These are phyloP conservation scores for Sphagnum contortum DNA, from an alignment of 225 moss, liverwort and hornwort genomes.

Conservation along the genomic window DNA sequence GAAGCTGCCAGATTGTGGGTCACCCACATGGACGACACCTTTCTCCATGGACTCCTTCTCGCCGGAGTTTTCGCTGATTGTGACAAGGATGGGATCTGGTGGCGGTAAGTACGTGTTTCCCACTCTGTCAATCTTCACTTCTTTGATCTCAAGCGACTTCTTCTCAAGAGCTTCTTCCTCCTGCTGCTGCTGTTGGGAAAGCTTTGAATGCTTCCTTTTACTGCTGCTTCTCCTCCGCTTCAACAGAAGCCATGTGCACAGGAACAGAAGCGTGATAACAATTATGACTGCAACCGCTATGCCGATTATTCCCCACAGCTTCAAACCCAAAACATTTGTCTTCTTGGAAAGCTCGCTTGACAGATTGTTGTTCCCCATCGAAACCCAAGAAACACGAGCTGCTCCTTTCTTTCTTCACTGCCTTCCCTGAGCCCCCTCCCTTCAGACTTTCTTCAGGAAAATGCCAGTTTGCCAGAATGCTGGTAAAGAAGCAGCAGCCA, in stretches of 20 bases:
- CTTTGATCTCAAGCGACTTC: conserved; percentile 36
- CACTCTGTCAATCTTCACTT: conserved; percentile 76
- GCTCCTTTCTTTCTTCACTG: too few relatives aligned
- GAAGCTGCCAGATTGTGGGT: conserved; percentile 9
- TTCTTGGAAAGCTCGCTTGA: conserved; percentile 25
- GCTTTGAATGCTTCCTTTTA: conserved; percentile 24
- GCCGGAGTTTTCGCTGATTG: conserved; percentile 69
- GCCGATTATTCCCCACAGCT: conserved; percentile 77
- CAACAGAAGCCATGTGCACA: conserved; percentile 25
- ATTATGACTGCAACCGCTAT: conserved; percentile 54
- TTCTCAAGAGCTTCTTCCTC: too few relatives aligned
- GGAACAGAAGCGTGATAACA: conserved; percentile 54
- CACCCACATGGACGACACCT: conserved; percentile 64
- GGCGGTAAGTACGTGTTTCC: conserved; percentile 79
- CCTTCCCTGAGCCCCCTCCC: too few relatives aligned
- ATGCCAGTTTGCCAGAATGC: too few relatives aligned
- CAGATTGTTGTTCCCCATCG: too few relatives aligned
- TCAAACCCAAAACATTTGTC: conserved; percentile 69
- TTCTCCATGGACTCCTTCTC: conserved; percentile 82
- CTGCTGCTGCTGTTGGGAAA: conserved; percentile 5
- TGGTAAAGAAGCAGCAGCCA: too few relatives aligned
- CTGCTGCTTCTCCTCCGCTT: too few relatives aligned
- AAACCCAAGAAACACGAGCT: too few relatives aligned
- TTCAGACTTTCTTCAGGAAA: too few relatives aligned
- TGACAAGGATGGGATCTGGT: conserved; percentile 68